Evolutionary conservation across 1,139 yeast species (phyloP).

Genomic region (Sugiyamaella xylanicola): DNA sequence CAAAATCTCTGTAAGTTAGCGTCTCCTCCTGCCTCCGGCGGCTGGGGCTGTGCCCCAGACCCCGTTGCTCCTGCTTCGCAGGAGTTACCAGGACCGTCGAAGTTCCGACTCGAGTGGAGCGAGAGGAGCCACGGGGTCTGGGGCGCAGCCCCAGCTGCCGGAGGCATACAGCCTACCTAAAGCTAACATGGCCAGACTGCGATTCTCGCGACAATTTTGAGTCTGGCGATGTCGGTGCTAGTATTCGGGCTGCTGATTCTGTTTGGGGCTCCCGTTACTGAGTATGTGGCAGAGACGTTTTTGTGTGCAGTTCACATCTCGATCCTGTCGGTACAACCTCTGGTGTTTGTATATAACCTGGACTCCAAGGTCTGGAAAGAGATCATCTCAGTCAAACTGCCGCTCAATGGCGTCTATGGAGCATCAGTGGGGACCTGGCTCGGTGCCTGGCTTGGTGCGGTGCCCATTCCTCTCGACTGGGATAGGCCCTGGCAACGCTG

Average conservation of each 20-base stretch:
- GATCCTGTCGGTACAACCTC: slow-evolving; percentile 62
- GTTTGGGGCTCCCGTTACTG: slow-evolving; percentile 85
- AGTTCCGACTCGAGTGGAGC: too few relatives aligned
- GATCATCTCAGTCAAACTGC: slow-evolving; percentile 42
- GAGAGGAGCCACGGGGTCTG: too few relatives aligned
- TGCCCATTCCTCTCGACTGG: slow-evolving; percentile 97
- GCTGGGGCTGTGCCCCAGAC: neutral
- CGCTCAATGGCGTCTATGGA: slow-evolving; percentile 39
- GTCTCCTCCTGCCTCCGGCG: slow-evolving; percentile 22
- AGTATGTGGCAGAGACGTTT: slow-evolving; percentile 59
- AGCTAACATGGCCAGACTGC: slow-evolving; percentile 31
- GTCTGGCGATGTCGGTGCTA: slow-evolving; percentile 54
- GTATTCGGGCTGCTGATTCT: slow-evolving; percentile 57
- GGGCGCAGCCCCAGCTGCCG: too few relatives aligned
- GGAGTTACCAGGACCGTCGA: too few relatives aligned
- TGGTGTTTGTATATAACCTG: slow-evolving; percentile 61
- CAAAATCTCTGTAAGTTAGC: slow-evolving; percentile 15
- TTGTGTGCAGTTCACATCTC: slow-evolving; percentile 68
- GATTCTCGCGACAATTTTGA: slow-evolving; percentile 40
- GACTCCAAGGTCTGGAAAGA: slow-evolving; percentile 53
- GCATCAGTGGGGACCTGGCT: slow-evolving; percentile 56
- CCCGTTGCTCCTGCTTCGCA: too few relatives aligned
- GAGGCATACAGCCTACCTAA: too few relatives aligned
- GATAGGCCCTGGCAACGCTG: slow-evolving; percentile 96
- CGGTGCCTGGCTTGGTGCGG: slow-evolving; percentile 92